Evolutionary conservation across 805 yeast species (phyloP).

Genomic region (Saccharomycopsis malanga): DNA sequence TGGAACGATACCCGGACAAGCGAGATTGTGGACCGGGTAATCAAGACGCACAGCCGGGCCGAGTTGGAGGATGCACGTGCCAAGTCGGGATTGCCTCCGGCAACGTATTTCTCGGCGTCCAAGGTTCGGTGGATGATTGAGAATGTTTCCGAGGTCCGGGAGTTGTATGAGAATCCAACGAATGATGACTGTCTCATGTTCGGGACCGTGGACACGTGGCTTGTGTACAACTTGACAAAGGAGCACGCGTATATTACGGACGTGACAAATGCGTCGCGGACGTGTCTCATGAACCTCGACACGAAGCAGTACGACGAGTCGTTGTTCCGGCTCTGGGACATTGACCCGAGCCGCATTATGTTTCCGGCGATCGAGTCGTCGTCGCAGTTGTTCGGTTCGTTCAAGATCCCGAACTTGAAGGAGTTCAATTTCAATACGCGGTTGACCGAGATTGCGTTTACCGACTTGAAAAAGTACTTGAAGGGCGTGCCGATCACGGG

Average conservation of each 20-base stretch:
- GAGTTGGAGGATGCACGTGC: slow-evolving; percentile 51
- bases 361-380: slow-evolving; percentile 76
- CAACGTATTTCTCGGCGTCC: slow-evolving; percentile 87
- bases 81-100: slow-evolving; percentile 78
- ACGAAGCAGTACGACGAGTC: slow-evolving; percentile 69
- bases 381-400: slow-evolving; percentile 70
- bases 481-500: slow-evolving; percentile 74
- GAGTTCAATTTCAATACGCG: slow-evolving; percentile 44
- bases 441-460: slow-evolving; percentile 46
- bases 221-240: slow-evolving; percentile 73
- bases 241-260: slow-evolving; percentile 72
- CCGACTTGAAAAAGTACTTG: slow-evolving; percentile 39
- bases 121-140: slow-evolving; percentile 86
- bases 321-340: slow-evolving; percentile 70
- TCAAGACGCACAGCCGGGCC: slow-evolving; percentile 45
- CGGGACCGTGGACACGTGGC: slow-evolving; percentile 94
- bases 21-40: slow-evolving; percentile 57
- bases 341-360: slow-evolving; percentile 56
- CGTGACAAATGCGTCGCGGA: slow-evolving; percentile 86
- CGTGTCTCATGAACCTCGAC: slow-evolving; percentile 80
- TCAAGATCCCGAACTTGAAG: slow-evolving; percentile 52
- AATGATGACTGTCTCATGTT: slow-evolving; percentile 56
- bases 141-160: slow-evolving; percentile 58
- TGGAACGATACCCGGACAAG: slow-evolving; percentile 94
- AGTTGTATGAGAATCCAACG: slow-evolving; percentile 55